Evolutionary conservation across 495 filamentous ascomycete genomes (phyloP).

Genomic region (Trichoderma virens): DNA sequence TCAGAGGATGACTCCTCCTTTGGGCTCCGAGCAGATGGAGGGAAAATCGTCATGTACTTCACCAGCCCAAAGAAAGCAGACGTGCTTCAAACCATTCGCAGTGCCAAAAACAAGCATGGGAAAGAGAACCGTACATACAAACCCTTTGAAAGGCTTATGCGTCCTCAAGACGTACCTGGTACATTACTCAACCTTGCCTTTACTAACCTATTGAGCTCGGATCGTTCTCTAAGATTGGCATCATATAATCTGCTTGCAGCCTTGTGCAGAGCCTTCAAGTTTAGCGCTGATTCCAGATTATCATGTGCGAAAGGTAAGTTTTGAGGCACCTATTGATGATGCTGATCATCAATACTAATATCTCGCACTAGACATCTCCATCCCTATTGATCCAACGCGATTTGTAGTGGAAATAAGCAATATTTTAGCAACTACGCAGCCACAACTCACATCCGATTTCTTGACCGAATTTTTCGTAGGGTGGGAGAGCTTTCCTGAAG

Average conservation of each 20-base stretch:
- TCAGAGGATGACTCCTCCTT: constrained; percentile 61
- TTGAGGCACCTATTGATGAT: not conserved
- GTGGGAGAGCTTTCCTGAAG: constrained; percentile 56
- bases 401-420: constrained; percentile 57
- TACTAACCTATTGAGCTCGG: constrained; percentile 52
- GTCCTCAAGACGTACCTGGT: constrained; percentile 60
- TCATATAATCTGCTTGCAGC: constrained; percentile 58
- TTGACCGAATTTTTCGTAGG: constrained; percentile 61
- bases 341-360: not conserved
- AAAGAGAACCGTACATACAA: constrained; percentile 51
- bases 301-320: constrained; percentile 49
- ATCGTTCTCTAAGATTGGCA: constrained; percentile 48
- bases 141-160: constrained; percentile 50
- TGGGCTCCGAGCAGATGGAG: constrained; percentile 56
- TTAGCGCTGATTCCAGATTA: constrained; percentile 49
- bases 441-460: constrained; percentile 59
- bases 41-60: constrained; percentile 61
- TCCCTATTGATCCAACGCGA: constrained; percentile 52
- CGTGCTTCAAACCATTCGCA: constrained; percentile 51
- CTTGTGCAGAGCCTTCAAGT: constrained; percentile 56
- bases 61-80: constrained; percentile 52
- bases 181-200: constrained; percentile 57
- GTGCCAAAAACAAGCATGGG: constrained; percentile 50
- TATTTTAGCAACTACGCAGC: constrained; percentile 51
- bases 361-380: constrained; percentile 34